phyloP scores from a whole-genome alignment of 768 basidiomycete species.

The Dioszegia aurantiaca region DNA sequence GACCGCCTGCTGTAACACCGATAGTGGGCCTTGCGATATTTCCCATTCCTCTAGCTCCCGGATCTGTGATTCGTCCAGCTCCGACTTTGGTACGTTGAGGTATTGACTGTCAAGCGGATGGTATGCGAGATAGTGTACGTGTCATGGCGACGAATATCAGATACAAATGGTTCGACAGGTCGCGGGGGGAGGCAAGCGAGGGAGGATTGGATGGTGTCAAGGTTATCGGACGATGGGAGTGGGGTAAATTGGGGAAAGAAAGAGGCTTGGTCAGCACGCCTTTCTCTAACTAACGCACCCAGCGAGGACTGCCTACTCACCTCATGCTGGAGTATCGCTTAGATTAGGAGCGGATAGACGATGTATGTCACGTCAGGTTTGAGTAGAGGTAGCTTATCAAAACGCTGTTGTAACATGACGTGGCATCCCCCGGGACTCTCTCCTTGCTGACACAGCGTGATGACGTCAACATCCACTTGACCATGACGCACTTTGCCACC shows the following conservation, averaged over 20 bases:
- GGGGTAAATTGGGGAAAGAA: not conserved
- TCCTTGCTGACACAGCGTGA: not conserved
- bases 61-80: conserved; percentile 93
- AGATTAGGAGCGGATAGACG: not conserved
- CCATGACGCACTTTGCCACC: not conserved
- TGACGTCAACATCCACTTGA: conserved; percentile 3
- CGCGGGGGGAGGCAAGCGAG: not conserved
- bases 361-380: not conserved
- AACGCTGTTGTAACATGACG: not conserved
- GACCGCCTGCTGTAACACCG: conserved; percentile 76
- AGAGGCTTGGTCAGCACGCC: not conserved
- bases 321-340: conserved; percentile 12
- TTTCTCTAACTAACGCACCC: not conserved
- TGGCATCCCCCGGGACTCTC: not conserved
- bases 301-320: conserved; percentile 6
- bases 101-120: conserved; percentile 69
- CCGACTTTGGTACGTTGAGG: conserved; percentile 92
- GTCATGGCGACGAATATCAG: too few species aligned
- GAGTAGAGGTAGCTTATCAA: not conserved
- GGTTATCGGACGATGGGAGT: not conserved
- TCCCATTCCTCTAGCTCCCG: conserved; percentile 96
- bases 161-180: too few species aligned
- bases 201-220: too few species aligned
- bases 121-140: too few species aligned
- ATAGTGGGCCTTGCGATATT: conserved; percentile 72